Percentiles rank a stretch among this genome's conserved stretches.
phyloP scores from a whole-genome alignment of 148 eudicot species.

The Silene uniflora region DNA sequence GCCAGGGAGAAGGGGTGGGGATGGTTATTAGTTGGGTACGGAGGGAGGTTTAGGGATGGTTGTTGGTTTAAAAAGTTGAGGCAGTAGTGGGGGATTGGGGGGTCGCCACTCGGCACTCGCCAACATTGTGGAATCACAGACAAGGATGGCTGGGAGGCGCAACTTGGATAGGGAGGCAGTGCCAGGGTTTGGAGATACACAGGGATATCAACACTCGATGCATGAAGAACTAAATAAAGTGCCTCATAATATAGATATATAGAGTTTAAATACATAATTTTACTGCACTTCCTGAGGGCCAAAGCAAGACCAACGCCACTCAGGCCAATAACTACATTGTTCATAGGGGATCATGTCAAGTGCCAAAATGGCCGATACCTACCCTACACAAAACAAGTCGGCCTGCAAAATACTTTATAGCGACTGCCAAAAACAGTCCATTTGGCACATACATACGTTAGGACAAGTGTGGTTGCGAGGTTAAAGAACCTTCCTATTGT shows the following conservation, averaged over 20 bases:
- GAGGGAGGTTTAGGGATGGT: too few relatives aligned
- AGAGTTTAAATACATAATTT: background rate
- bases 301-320: background rate
- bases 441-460: background rate
- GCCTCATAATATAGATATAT: background rate
- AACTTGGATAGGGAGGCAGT: too few relatives aligned
- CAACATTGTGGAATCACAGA: too few relatives aligned
- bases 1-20: too few relatives aligned
- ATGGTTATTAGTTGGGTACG: too few relatives aligned
- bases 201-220: too few relatives aligned
- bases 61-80: too few relatives aligned
- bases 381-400: constrained; percentile 8
- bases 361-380: background rate
- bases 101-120: too few relatives aligned
- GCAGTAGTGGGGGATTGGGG: too few relatives aligned
- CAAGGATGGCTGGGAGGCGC: too few relatives aligned
- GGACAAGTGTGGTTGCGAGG: background rate
- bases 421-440: background rate
- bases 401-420: background rate
- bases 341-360: background rate
- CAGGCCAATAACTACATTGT: constrained; percentile 4
- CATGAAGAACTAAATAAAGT: too few relatives aligned
- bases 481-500: background rate
- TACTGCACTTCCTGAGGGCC: constrained; percentile 5
- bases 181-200: too few relatives aligned